A percentile compares a stretch with the other conserved stretches of the same genome.
Evolutionary conservation across 208 protist genomes (phyloP).

Genomic region (Leishmania gerbilli): DNA sequence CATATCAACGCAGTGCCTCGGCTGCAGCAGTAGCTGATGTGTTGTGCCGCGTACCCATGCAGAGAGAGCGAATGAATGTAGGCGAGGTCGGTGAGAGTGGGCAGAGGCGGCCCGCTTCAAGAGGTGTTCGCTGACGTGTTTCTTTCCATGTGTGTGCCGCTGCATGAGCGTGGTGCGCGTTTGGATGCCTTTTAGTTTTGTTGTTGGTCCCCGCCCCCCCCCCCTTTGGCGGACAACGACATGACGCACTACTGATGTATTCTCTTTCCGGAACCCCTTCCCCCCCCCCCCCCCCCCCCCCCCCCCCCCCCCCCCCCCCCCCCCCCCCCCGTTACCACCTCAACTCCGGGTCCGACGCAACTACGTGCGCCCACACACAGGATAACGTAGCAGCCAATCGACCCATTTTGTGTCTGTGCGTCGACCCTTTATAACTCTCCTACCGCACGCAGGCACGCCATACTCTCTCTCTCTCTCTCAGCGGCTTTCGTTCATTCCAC

Average conservation of each 20-base stretch:
- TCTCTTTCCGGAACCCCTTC: background rate
- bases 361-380: background rate
- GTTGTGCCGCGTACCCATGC: background rate
- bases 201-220: background rate
- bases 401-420: background rate
- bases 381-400: background rate
- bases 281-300: background rate
- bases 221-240: background rate
- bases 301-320: background rate
- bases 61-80: background rate
- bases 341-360: background rate
- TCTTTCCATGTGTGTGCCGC: background rate
- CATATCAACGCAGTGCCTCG: background rate
- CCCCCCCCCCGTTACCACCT: background rate
- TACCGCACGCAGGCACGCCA: background rate
- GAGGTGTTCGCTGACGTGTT: background rate
- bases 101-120: background rate
- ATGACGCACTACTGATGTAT: background rate
- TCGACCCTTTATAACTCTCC: background rate
- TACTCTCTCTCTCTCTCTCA: background rate
- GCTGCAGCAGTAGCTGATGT: background rate
- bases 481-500: background rate
- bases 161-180: background rate
- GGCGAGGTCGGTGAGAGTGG: background rate
- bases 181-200: background rate